Percentiles rank a stretch among this genome's conserved stretches.
Evolutionary conservation across 228 moss, liverwort and hornwort species (phyloP).

Genomic region (Sphagnum fallax): DNA sequence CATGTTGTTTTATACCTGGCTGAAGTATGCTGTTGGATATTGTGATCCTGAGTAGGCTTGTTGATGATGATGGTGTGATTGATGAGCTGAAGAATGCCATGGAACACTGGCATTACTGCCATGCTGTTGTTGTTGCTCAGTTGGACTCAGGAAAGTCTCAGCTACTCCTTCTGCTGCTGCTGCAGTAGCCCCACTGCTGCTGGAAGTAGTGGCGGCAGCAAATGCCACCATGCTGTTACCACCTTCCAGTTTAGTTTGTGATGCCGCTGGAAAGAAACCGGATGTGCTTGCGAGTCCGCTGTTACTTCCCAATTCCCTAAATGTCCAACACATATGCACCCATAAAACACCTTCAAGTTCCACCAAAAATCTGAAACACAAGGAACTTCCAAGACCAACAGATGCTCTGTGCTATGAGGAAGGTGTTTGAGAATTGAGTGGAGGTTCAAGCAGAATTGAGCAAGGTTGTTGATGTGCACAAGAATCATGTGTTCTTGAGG

Average conservation of each 20-base stretch:
- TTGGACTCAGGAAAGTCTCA: background rate
- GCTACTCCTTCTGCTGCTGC: constrained; percentile 9
- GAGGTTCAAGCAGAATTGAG: background rate
- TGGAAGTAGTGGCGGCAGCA: background rate
- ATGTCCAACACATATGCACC: background rate
- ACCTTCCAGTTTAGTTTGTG: constrained; percentile 7
- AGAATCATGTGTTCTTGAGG: background rate
- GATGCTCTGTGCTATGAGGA: background rate
- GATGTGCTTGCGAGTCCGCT: constrained; percentile 17
- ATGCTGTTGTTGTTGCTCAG: constrained; percentile 19
- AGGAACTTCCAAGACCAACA: background rate
- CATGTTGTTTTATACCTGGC: constrained; percentile 21
- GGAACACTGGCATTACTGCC: constrained; percentile 10
- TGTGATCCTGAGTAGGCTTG: constrained; percentile 35
- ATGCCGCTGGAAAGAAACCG: constrained; percentile 29
- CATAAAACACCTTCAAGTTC: background rate
- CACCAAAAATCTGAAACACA: background rate
- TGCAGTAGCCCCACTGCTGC: constrained; percentile 18
- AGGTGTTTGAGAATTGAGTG: background rate
- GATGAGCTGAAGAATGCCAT: constrained; percentile 24
- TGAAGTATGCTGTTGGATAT: constrained; percentile 35
- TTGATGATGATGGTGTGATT: constrained; percentile 34
- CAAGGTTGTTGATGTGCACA: background rate
- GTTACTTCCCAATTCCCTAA: constrained; percentile 26
- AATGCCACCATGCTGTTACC: constrained; percentile 24